phyloP scores from a whole-genome alignment of 768 basidiomycete species.

The Boletus rex-veris region DNA sequence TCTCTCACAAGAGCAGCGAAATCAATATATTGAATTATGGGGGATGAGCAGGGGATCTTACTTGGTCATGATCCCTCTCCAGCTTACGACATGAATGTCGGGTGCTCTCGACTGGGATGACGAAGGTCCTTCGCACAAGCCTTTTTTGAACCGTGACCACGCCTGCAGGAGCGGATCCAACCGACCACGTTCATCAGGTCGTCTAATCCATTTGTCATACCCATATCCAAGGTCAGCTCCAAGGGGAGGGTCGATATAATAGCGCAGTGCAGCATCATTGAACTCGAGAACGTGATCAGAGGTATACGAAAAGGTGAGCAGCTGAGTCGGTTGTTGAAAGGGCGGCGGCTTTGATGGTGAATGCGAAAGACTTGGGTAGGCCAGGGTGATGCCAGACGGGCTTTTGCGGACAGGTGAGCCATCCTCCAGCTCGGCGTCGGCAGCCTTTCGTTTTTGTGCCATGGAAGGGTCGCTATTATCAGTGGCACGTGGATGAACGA shows the following conservation, averaged over 20 bases:
- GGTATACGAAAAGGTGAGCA: constrained; percentile 73
- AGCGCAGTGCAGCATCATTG: constrained; percentile 65
- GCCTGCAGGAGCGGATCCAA: constrained; percentile 67
- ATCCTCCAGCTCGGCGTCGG: constrained; percentile 13
- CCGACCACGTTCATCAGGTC: constrained; percentile 62
- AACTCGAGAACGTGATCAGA: constrained; percentile 56
- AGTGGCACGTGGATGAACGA: not conserved
- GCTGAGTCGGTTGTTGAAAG: constrained; percentile 67
- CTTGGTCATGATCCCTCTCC: constrained; percentile 87
- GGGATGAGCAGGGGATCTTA: constrained; percentile 33
- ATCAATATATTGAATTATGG: constrained; percentile 10
- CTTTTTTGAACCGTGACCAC: constrained; percentile 41
- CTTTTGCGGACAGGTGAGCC: not conserved
- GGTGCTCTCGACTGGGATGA: constrained; percentile 22
- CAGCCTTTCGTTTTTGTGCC: constrained; percentile 29
- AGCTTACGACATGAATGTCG: constrained; percentile 59
- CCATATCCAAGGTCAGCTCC: constrained; percentile 65
- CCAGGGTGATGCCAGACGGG: constrained; percentile 2
- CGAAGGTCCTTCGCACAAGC: constrained; percentile 32
- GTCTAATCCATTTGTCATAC: constrained; percentile 69
- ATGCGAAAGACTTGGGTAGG: constrained; percentile 25
- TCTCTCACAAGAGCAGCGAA: constrained; percentile 40
- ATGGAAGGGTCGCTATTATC: constrained; percentile 10
- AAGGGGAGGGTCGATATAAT: constrained; percentile 64
- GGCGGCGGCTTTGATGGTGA: constrained; percentile 31